Conservation (phyloP, 2,329 filamentous ascomycete species). For the Microsporum ferrugineum region DNA sequence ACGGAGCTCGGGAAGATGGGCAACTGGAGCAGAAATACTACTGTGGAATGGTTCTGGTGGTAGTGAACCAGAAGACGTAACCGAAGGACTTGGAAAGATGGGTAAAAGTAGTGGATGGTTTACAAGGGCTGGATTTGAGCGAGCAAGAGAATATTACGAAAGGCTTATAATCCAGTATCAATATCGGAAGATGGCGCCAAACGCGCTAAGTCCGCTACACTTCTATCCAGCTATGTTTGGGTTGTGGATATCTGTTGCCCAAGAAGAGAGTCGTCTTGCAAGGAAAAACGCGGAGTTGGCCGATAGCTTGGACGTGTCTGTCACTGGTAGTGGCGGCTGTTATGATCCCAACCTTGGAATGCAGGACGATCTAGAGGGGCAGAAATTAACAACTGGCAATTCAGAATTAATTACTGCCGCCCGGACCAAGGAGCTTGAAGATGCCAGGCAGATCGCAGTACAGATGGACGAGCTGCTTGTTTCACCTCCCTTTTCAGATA, state of each 20-base stretch:
- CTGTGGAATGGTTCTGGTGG: constrained; percentile 42
- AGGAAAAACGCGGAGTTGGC: constrained; percentile 27
- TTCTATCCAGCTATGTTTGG: constrained; percentile 75
- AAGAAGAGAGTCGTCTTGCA: constrained; percentile 46
- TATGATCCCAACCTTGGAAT: constrained; percentile 17
- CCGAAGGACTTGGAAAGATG: constrained; percentile 1
- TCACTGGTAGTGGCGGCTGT: constrained; percentile 23
- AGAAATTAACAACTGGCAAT: not conserved
- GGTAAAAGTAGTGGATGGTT: constrained; percentile 24
- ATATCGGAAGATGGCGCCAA: constrained; percentile 50
- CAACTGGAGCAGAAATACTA: constrained; percentile 71
- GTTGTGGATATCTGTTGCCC: constrained; percentile 66
- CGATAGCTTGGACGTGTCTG: constrained; percentile 15
- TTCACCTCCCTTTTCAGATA: constrained; percentile 58
- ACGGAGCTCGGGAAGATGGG: constrained; percentile 61
- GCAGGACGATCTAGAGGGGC: constrained; percentile 8
- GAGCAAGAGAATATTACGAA: constrained; percentile 61
- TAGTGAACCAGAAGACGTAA: constrained; percentile 9
- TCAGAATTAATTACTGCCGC: constrained; percentile 28
- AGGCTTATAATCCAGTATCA: constrained; percentile 66
- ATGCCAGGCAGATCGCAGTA: constrained; percentile 52
- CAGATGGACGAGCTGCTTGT: constrained; percentile 61
- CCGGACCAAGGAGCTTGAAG: constrained; percentile 43
- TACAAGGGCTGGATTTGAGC: constrained; percentile 42
- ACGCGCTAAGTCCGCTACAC: constrained; percentile 53